phyloP scores from a whole-genome alignment of 2,329 filamentous ascomycete species.

The Cordyceps pruinosa region DNA sequence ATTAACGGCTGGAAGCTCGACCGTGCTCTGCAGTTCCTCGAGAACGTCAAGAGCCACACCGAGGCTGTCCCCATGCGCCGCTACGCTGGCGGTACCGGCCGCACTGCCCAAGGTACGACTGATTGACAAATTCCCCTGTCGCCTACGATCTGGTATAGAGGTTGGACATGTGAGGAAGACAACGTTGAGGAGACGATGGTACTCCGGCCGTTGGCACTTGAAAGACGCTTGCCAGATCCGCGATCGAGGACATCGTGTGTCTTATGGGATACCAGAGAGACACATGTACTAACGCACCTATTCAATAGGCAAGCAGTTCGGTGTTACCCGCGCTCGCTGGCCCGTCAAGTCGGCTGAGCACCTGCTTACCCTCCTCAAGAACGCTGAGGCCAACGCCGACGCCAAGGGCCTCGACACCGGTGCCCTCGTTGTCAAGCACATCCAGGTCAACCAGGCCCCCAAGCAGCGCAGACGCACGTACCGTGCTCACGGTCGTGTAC shows the following conservation, averaged over 20 bases:
- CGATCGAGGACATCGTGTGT: neutral
- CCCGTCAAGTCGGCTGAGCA: slow-evolving; percentile 99
- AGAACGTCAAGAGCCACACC: slow-evolving; percentile 95
- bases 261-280: neutral
- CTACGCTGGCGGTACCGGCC: slow-evolving; percentile 92
- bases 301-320: slow-evolving; percentile 89
- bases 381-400: slow-evolving; percentile 94
- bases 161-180: neutral
- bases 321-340: slow-evolving; percentile 97
- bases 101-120: slow-evolving; percentile 91
- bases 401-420: slow-evolving; percentile 95
- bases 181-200: neutral
- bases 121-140: neutral
- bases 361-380: slow-evolving; percentile 93
- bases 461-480: slow-evolving; percentile 99
- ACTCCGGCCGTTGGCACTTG: neutral
- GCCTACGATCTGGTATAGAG: neutral
- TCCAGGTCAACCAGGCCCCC: slow-evolving; percentile 99
- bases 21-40: slow-evolving; percentile 92
- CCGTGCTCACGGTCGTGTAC: slow-evolving; percentile 99
- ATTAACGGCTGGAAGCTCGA: slow-evolving; percentile 99
- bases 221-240: neutral
- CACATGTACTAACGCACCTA: slow-evolving; percentile 21
- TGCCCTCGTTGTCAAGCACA: slow-evolving; percentile 99
- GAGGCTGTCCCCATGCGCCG: slow-evolving; percentile 98